Evolutionary conservation across 1,139 yeast genomes (phyloP), one percentile per base, ranked within the genome.

Genomic region (Nakaseomyces kungkrabaensis): DNA sequence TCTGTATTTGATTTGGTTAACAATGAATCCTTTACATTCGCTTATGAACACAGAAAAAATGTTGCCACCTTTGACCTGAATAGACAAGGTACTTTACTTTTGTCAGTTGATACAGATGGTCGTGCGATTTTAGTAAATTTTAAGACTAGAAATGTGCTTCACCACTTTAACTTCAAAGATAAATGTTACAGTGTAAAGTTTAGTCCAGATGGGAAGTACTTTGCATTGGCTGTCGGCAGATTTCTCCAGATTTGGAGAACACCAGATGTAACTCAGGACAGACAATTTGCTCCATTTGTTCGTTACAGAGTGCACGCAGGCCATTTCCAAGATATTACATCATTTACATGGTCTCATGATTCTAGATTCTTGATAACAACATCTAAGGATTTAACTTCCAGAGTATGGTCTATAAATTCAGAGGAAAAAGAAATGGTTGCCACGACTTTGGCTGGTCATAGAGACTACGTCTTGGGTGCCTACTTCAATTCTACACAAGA

Each of bases 241-340:
- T 84, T 85, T 53, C 71, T 92, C 27, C 97, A 94, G 65, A 85
- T 92, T 10, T 92, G 99, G 99, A 82, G 80, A 60, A 88, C 97
- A 1, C 97, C 97, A 0, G 82, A 79, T 48, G 73, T 75, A 37
- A 71, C 79, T 2, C 86, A 82, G 58, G 82, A 78, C 52, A 74
- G 95, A 56, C 97, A 89, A 65, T 92, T 94, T 75, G 94, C 96
- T 1, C 99, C 98, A 13, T 94, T 92, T 69, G 85, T 92, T 41
- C 83, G 95, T 57, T 89, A 87, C 67, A 75, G 96, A 60, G 78
- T 86, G 5, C 89, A 89, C 61, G 88, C 97, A 2, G 99, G 98
- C 29, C 98, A 92, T 69, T 89, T 82, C 65, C 82, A 82, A 48
- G 95, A 87, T 56, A 81, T 94, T 27, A 76, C 81, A 1, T 79